Evolutionary conservation across 495 filamentous ascomycete species (phyloP), one percentile per base, ranked within the genome.

Genomic region (Penicillium parvum): DNA sequence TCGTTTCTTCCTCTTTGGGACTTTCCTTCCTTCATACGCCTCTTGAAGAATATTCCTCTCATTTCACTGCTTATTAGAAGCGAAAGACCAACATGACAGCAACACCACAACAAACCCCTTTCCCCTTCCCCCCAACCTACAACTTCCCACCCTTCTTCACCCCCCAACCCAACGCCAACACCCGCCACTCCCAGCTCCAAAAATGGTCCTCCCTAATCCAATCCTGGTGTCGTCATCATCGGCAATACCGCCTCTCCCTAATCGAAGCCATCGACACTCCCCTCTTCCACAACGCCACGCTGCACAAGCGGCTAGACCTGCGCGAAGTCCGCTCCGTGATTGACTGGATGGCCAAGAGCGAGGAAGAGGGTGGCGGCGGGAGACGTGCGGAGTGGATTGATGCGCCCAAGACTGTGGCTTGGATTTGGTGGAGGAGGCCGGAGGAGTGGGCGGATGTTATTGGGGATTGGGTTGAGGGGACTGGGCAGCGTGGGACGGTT

Each of bases 121-220:
- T 73, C 50, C 47, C 50, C 17, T 72, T 71, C 57, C 74, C 64
- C 23, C 50, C 54, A 9, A 60, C 65, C 50, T 66, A 77, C 64
- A 65, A 68, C 61, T 75, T 71, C 53, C 74, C 76, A 2, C 72
- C 78, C 17, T 78, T 79, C 68, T 82, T 76, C 68, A 76, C 71
- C 40, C 69, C 71, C 22, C 91, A 97, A 72, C 81, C 84, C 32
- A 90, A 89, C 72, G 72, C 71, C 50, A 69, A 73, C 20, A 95
- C 88, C 8, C 85, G 79, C 54, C 75, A 78, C 63, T 75, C 80
- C 16, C 92, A 97, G 61, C 80, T 89, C 38, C 64, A 74, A 23
- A 86, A 85, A 68, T 98, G 92, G 92, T 82, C 84, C 28, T 58
- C 77, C n/a, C 78, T 95, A 12, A 81, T 98, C 55, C 87, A 85